Conservation (phyloP, 208 protist genomes). For the Trypanosoma avium region DNA sequence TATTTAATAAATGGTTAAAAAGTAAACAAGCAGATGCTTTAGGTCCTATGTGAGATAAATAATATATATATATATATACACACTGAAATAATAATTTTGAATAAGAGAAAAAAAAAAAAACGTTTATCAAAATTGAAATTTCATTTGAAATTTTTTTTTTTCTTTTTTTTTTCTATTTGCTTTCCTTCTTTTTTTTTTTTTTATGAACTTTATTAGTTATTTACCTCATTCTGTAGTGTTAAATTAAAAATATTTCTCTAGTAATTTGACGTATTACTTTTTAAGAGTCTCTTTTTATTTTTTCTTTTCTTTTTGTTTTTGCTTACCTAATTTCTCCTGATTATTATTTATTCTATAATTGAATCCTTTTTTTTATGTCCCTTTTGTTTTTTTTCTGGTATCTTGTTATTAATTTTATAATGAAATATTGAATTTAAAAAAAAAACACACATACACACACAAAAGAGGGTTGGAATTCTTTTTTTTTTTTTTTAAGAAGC, state of each 20-base stretch:
- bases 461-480: too few species aligned
- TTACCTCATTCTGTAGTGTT: conserved; percentile 15
- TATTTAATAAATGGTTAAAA: conserved; percentile 50
- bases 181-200: background rate
- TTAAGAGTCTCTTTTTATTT: conserved; percentile 14
- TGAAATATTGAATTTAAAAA: too few species aligned
- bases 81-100: background rate
- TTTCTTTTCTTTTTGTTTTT: too few species aligned
- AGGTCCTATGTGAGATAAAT: conserved; percentile 1
- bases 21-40: conserved; percentile 18
- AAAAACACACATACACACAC: too few species aligned
- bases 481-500: conserved; percentile 11
- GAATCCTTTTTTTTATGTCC: too few species aligned
- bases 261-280: background rate
- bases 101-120: background rate
- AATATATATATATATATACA: too few species aligned
- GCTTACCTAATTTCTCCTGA: too few species aligned
- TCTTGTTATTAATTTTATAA: too few species aligned
- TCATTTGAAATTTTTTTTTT: background rate
- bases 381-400: too few species aligned
- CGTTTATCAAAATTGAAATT: background rate
- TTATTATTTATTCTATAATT: too few species aligned
- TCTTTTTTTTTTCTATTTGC: background rate
- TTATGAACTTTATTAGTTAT: background rate
- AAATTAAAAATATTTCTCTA: too few species aligned